Conservation (phyloP, 2,329 filamentous ascomycete genomes). For the Colletotrichum ledebouriae region DNA sequence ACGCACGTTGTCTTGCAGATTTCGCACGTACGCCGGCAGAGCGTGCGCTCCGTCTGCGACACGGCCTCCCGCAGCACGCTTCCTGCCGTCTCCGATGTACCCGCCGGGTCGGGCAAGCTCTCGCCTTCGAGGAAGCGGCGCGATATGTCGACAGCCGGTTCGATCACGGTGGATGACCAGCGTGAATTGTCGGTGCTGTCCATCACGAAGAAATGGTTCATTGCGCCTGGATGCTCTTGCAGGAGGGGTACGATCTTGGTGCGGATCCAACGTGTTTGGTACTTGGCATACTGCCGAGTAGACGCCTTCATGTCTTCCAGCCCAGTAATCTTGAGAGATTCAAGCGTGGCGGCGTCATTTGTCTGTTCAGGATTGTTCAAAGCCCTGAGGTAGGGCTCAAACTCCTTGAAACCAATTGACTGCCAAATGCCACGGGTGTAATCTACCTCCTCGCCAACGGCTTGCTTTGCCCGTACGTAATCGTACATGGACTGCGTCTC, state of each 20-base stretch:
- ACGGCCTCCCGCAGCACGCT: constrained; percentile 67
- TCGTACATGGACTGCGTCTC: constrained; percentile 63
- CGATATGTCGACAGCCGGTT: constrained; percentile 74
- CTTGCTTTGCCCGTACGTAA: constrained; percentile 51
- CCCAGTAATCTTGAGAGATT: constrained; percentile 68
- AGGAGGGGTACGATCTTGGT: constrained; percentile 83
- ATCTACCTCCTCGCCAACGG: constrained; percentile 71
- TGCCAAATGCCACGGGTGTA: constrained; percentile 91
- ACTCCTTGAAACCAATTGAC: constrained; percentile 95
- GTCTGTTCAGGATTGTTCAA: constrained; percentile 46
- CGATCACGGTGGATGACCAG: constrained; percentile 75
- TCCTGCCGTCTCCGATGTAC: constrained; percentile 62
- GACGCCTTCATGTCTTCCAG: constrained; percentile 84
- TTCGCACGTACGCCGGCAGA: constrained; percentile 75
- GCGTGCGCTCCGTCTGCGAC: constrained; percentile 65
- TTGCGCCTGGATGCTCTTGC: constrained; percentile 63
- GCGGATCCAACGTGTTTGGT: constrained; percentile 89
- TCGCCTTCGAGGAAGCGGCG: constrained; percentile 72
- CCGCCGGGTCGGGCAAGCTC: constrained; percentile 64
- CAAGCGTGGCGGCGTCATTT: constrained; percentile 56
- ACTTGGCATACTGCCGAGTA: constrained; percentile 88
- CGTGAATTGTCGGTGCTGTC: constrained; percentile 78
- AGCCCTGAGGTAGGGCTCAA: constrained; percentile 77
- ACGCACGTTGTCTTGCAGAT: constrained; percentile 75
- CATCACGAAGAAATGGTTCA: constrained; percentile 78